phyloP scores from a whole-genome alignment of 1,284 basidiomycete genomes.

The Inonotus obliquus region DNA sequence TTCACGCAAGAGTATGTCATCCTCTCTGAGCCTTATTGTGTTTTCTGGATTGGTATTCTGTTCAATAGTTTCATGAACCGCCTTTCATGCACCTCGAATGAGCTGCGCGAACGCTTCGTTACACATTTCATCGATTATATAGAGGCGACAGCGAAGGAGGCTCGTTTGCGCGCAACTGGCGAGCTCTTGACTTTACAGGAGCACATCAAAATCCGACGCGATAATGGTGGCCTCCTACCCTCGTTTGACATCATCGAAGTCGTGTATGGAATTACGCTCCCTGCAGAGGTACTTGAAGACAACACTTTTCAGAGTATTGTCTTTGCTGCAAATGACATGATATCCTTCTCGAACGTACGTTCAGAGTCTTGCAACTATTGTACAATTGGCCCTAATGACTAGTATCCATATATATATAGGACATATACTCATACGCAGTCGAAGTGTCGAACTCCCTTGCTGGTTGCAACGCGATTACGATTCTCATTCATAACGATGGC shows the following conservation, averaged over 20 bases:
- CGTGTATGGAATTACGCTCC: conserved; percentile 53
- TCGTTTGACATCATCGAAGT: conserved; percentile 62
- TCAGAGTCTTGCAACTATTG: neutral
- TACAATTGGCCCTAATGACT: neutral
- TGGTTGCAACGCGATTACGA: conserved; percentile 58
- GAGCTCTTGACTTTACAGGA: conserved; percentile 48
- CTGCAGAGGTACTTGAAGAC: conserved; percentile 53
- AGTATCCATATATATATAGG: conserved; percentile 39
- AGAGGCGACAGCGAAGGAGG: conserved; percentile 50
- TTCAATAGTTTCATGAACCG: neutral
- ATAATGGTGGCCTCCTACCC: conserved; percentile 59
- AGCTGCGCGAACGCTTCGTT: conserved; percentile 3
- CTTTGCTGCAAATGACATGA: conserved; percentile 55
- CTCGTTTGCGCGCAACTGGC: conserved; percentile 57
- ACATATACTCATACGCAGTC: conserved; percentile 69
- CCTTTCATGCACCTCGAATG: neutral
- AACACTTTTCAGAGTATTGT: conserved; percentile 49
- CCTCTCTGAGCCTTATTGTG: too few relatives aligned
- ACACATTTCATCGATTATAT: conserved; percentile 35
- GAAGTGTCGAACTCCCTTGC: conserved; percentile 62
- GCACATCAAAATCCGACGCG: conserved; percentile 54
- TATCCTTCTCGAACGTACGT: conserved; percentile 66
- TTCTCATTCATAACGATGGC: conserved; percentile 52
- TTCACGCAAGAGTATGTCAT: conserved; percentile 5
- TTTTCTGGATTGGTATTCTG: neutral